Conservation (phyloP, 371 early-diverging fungal genomes). For the Sanchytrium tribonematis region DNA sequence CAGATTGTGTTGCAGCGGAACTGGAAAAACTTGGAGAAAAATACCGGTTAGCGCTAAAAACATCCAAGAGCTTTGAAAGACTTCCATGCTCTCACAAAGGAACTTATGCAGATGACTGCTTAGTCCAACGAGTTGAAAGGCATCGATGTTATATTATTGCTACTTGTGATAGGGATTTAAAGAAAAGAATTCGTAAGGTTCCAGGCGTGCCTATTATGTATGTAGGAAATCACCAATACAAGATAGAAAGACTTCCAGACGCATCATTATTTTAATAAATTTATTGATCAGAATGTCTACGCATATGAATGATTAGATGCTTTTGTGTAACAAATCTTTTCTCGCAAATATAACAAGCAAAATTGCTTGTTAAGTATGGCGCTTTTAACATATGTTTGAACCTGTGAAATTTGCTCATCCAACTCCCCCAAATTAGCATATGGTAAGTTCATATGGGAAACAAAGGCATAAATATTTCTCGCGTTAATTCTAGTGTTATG, state of each 20-base stretch:
- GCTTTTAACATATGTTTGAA: no score
- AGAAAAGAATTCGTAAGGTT: slow-evolving; percentile 86
- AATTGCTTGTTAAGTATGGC: no score
- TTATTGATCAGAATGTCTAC: no score
- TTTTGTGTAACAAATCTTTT: no score
- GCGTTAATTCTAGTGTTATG: no score
- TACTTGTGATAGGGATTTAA: slow-evolving; percentile 94
- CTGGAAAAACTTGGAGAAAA: slow-evolving; percentile 94
- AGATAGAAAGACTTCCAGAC: slow-evolving; percentile 85
- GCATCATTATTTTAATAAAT: slow-evolving; percentile 8
- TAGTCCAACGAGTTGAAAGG: slow-evolving; percentile 62
- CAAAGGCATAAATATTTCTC: no score
- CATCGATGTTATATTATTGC: slow-evolving; percentile 97
- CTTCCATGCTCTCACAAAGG: slow-evolving; percentile 95
- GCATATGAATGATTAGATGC: no score
- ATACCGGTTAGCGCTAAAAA: slow-evolving; percentile 70
- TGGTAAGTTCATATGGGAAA: no score
- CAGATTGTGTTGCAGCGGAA: slow-evolving; percentile 98
- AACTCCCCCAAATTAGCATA: no score
- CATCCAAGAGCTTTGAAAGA: slow-evolving; percentile 42
- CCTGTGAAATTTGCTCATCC: no score
- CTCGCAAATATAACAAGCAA: no score
- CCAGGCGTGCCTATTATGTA: slow-evolving; percentile 99
- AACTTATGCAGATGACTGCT: slow-evolving; percentile 99
- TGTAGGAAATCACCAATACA: slow-evolving; percentile 66